phyloP scores from a whole-genome alignment of 1,139 yeast species.

The Taphrina wiesneri region DNA sequence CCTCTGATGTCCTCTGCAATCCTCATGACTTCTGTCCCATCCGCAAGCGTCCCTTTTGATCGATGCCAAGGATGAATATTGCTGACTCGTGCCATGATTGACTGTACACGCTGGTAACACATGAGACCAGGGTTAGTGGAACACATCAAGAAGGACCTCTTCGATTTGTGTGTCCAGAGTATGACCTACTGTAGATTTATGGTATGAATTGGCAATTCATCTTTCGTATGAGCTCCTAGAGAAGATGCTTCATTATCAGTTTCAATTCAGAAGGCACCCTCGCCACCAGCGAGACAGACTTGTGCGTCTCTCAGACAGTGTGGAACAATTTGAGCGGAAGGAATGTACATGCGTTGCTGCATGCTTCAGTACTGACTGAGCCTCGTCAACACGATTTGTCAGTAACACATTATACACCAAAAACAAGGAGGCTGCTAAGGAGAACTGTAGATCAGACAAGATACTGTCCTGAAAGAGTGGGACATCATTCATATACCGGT shows the following conservation, averaged over 20 bases:
- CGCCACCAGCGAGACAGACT: not conserved
- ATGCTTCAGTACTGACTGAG: not conserved
- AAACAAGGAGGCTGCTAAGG: not conserved
- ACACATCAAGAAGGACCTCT: not conserved
- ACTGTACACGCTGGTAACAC: constrained; percentile 1
- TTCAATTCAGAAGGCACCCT: not conserved
- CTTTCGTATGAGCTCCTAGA: not conserved
- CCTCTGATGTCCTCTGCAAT: not conserved
- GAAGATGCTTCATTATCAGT: not conserved
- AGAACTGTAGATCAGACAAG: not conserved
- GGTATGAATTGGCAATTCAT: not conserved
- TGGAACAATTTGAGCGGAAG: not conserved
- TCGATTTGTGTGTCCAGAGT: not conserved
- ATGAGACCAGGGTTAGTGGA: not conserved
- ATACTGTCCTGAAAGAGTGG: not conserved
- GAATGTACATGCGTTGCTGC: not conserved
- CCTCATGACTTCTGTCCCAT: constrained; percentile 2
- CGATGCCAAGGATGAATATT: constrained; percentile 3
- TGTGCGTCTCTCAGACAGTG: not conserved
- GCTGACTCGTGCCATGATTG: constrained; percentile 8
- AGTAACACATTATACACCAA: not conserved
- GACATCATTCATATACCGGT: not conserved
- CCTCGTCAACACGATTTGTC: constrained; percentile 2
- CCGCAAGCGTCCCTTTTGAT: not conserved
- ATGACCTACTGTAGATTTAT: not conserved